A percentile compares a stretch with the other conserved stretches of the same genome.
These are phyloP conservation scores for Talaromyces pinophilus DNA, from an alignment of 2,329 filamentous ascomycete species.

Conservation along the genomic window DNA sequence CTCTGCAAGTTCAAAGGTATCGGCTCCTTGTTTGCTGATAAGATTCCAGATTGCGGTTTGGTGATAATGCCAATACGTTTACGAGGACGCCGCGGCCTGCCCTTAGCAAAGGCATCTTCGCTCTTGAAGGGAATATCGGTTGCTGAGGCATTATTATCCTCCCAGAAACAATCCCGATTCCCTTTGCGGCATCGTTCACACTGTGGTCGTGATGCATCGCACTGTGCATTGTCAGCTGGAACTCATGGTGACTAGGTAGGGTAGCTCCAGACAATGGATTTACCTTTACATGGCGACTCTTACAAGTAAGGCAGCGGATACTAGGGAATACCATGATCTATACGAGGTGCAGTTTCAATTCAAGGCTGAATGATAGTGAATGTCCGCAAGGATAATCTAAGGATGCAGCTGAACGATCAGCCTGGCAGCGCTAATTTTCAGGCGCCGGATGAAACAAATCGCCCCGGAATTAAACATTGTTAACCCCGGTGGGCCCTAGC, in stretches of 20 bases:
- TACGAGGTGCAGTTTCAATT: background rate
- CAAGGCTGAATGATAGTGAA: background rate
- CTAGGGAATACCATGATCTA: constrained; percentile 25
- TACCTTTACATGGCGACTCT: constrained; percentile 29
- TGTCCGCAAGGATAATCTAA: background rate
- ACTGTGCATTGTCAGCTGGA: constrained; percentile 19
- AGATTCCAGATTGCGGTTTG: background rate
- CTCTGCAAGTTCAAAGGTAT: background rate
- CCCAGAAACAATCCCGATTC: constrained; percentile 27
- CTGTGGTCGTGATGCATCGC: constrained; percentile 25
- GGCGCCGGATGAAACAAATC: background rate
- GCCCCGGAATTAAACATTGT: background rate
- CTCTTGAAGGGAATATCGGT: constrained; percentile 25
- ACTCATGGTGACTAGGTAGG: background rate
- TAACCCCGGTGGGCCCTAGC: background rate
- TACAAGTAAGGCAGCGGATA: constrained; percentile 27
- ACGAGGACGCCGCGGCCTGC: constrained; percentile 27
- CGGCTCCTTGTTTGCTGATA: background rate
- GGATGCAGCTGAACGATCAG: background rate
- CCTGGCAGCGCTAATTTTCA: background rate
- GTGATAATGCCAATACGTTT: constrained; percentile 12
- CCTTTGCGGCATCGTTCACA: constrained; percentile 28
- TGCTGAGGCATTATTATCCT: constrained; percentile 22
- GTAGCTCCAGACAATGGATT: background rate
- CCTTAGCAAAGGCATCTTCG: constrained; percentile 30